Percentiles rank a stretch among this genome's conserved stretches.
Evolutionary conservation across 805 yeast genomes (phyloP).

Genomic region (Zygoascus tannicola): DNA sequence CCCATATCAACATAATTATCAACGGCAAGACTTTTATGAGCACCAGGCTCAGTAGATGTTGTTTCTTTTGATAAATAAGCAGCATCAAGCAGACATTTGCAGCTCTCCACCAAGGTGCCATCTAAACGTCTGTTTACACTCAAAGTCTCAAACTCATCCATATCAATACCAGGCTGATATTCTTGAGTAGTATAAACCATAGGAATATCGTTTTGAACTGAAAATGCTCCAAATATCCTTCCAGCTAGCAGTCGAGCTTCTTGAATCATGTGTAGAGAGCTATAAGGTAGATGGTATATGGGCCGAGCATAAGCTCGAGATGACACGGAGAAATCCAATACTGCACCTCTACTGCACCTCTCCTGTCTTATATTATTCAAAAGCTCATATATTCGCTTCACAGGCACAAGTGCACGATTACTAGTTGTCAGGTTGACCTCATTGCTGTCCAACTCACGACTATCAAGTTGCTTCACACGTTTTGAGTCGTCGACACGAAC

Average conservation of each 20-base stretch:
- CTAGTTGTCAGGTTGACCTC: neutral
- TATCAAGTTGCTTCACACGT: neutral
- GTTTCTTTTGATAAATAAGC: constrained; percentile 15
- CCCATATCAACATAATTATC: constrained; percentile 23
- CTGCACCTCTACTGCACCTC: constrained; percentile 10
- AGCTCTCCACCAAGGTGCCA: constrained; percentile 21
- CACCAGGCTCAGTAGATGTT: constrained; percentile 18
- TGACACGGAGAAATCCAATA: constrained; percentile 6
- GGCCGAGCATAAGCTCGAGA: constrained; percentile 6
- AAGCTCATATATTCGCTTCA: neutral
- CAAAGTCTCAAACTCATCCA: neutral
- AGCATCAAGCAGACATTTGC: constrained; percentile 24
- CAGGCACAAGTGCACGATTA: neutral
- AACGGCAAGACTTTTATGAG: constrained; percentile 25
- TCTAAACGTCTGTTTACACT: neutral
- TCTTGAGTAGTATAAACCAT: constrained; percentile 24
- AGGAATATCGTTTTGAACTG: constrained; percentile 20
- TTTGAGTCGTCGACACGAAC: neutral
- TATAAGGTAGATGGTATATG: neutral
- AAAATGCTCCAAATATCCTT: constrained; percentile 26
- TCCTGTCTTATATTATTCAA: neutral
- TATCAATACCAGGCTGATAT: neutral
- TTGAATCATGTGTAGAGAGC: constrained; percentile 10
- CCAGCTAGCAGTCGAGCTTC: constrained; percentile 27
- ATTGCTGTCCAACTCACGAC: neutral